A percentile compares a stretch with the other conserved stretches of the same genome.
phyloP scores from a whole-genome alignment of 495 filamentous ascomycete species.

The Hypoxylon intermedium region DNA sequence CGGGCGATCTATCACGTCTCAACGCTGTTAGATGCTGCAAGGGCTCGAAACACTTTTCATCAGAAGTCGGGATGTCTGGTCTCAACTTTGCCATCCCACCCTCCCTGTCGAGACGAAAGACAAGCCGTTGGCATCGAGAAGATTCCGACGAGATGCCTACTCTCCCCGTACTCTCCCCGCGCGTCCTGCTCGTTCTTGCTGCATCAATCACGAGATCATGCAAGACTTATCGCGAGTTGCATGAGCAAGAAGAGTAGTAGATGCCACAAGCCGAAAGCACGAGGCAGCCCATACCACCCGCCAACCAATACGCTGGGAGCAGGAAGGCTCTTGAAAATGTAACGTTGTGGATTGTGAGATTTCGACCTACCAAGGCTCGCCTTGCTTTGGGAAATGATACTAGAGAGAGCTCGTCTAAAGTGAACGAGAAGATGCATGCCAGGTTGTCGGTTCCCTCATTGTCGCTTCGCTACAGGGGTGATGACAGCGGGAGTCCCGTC shows the following conservation, averaged over 20 bases:
- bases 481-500: conserved; percentile 30
- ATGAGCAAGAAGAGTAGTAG: conserved; percentile 13
- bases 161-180: conserved; percentile 3
- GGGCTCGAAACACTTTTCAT: conserved; percentile 38
- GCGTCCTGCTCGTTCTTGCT: conserved; percentile 10
- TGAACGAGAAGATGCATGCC: conserved; percentile 10
- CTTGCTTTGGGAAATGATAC: conserved; percentile 13
- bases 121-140: conserved; percentile 29
- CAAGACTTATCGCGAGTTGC: conserved; percentile 6
- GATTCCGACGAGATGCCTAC: conserved; percentile 13
- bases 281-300: not conserved
- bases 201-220: conserved; percentile 11
- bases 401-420: conserved; percentile 6
- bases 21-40: conserved; percentile 29
- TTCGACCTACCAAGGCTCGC: conserved; percentile 5
- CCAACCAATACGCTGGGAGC: not conserved
- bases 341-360: conserved; percentile 21
- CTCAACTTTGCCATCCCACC: conserved; percentile 33
- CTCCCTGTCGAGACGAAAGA: conserved; percentile 26
- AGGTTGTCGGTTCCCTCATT: conserved; percentile 23
- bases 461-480: conserved; percentile 15
- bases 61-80: conserved; percentile 30
- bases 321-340: conserved; percentile 8
- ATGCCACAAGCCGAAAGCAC: conserved; percentile 13
- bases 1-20: conserved; percentile 35